phyloP scores from a whole-genome alignment of 805 yeast genomes.

The Candida pseudofarinosa region DNA sequence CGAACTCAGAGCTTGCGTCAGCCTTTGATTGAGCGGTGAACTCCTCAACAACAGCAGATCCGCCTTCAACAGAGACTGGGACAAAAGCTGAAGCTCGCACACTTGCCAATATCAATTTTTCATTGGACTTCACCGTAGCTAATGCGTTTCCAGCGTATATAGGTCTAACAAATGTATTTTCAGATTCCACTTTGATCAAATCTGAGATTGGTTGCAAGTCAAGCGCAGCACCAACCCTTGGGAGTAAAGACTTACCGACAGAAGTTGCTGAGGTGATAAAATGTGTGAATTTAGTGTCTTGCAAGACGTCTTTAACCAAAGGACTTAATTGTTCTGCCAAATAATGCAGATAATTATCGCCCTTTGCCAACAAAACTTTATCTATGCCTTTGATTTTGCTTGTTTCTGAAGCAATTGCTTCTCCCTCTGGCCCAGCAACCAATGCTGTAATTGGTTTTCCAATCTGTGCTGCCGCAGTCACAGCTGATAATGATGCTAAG shows the following conservation, averaged over 20 bases:
- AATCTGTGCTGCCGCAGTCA: conserved; percentile 73
- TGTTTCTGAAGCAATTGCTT: conserved; percentile 41
- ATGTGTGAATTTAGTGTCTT: conserved; percentile 50
- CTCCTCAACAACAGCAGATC: conserved; percentile 46
- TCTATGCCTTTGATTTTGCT: conserved; percentile 50
- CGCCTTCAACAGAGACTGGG: conserved; percentile 26
- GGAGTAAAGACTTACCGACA: conserved; percentile 80
- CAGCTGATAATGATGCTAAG: conserved; percentile 66
- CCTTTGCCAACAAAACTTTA: conserved; percentile 56
- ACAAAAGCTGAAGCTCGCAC: conserved; percentile 80
- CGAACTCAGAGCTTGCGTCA: conserved; percentile 52
- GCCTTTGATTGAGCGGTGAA: conserved; percentile 36
- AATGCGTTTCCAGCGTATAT: conserved; percentile 95
- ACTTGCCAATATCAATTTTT: conserved; percentile 64
- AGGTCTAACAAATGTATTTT: conserved; percentile 82
- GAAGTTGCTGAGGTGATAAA: conserved; percentile 81
- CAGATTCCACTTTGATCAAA: conserved; percentile 60
- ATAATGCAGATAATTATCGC: conserved; percentile 57
- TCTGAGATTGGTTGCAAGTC: conserved; percentile 89
- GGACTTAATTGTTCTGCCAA: conserved; percentile 82
- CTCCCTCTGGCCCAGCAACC: conserved; percentile 62
- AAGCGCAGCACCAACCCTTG: conserved; percentile 79
- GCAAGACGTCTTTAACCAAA: conserved; percentile 47
- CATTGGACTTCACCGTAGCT: conserved; percentile 71
- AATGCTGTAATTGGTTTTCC: conserved; percentile 81